A percentile compares a stretch with the other conserved stretches of the same genome.
Conservation (phyloP, 2,329 filamentous ascomycete genomes). For the Aureobasidium pullulans region DNA sequence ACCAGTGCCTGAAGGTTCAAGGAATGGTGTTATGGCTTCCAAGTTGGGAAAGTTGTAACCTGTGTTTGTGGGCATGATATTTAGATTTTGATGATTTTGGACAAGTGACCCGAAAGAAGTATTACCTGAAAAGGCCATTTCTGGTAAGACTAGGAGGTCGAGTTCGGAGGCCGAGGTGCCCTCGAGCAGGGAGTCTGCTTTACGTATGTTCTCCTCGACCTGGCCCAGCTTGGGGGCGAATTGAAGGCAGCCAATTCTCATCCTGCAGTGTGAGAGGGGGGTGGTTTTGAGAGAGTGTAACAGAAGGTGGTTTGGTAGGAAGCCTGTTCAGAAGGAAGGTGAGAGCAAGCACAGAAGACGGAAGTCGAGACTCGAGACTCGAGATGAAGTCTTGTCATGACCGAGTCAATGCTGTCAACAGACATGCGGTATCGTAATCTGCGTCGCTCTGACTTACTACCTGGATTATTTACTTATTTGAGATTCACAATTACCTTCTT, state of each 20-base stretch:
- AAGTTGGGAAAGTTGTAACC: conserved; percentile 73
- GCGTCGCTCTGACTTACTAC: no score
- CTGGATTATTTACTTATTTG: not conserved
- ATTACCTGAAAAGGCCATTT: conserved; percentile 66
- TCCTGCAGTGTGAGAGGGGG: conserved; percentile 24
- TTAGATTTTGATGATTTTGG: not conserved
- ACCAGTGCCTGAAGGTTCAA: conserved; percentile 60
- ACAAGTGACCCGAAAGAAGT: no score
- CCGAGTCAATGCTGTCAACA: not conserved
- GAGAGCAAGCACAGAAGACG: not conserved
- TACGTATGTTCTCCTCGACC: conserved; percentile 61
- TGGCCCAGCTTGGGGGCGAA: conserved; percentile 65
- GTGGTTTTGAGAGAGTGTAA: not conserved
- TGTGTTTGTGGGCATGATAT: conserved; percentile 28
- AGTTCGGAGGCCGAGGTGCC: conserved; percentile 36
- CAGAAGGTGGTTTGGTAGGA: not conserved
- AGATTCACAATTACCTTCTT: not conserved
- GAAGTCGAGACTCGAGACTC: not conserved
- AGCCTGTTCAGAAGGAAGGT: not conserved
- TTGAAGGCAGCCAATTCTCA: conserved; percentile 64
- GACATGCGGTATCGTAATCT: no score
- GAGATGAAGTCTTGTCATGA: not conserved
- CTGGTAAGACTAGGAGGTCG: conserved; percentile 66
- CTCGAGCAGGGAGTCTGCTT: conserved; percentile 57
- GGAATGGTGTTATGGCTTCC: conserved; percentile 57